A percentile compares a stretch with the other conserved stretches of the same genome.
phyloP scores from a whole-genome alignment of 1,284 basidiomycete species.

The Cryptococcus wingfieldii region DNA sequence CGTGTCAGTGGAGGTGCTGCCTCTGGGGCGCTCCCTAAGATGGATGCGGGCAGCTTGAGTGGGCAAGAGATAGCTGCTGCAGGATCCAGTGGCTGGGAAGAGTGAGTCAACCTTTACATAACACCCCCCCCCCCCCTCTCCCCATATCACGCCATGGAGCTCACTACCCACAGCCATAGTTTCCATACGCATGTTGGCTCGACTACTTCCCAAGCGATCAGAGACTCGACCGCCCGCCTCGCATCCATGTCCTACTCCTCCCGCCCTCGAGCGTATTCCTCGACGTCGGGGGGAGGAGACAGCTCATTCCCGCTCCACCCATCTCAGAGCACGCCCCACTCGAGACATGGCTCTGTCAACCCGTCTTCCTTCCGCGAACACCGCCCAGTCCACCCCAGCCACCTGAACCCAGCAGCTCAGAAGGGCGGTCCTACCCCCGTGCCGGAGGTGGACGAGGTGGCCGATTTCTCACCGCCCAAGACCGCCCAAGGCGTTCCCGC shows the following conservation, averaged over 20 bases:
- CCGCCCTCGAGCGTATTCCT: slow-evolving; percentile 11
- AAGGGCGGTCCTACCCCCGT: slow-evolving; percentile 1
- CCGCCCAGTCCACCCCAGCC: slow-evolving; percentile 27
- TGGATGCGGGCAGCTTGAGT: slow-evolving; percentile 7
- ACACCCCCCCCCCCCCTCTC: neutral
- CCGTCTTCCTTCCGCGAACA: slow-evolving; percentile 12
- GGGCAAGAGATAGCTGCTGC: slow-evolving; percentile 9
- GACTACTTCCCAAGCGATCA: slow-evolving; percentile 33
- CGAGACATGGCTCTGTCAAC: slow-evolving; percentile 4
- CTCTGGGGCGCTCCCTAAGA: neutral
- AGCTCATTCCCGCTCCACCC: slow-evolving; percentile 7
- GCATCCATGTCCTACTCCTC: slow-evolving; percentile 40
- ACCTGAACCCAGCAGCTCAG: slow-evolving; percentile 24
- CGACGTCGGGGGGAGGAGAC: slow-evolving; percentile 6
- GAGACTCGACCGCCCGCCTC: slow-evolving; percentile 41
- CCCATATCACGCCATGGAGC: neutral
- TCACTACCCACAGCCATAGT: neutral
- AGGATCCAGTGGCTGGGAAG: slow-evolving; percentile 6
- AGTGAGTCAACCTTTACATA: slow-evolving; percentile 12
- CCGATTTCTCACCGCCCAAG: slow-evolving; percentile 19
- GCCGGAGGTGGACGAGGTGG: neutral
- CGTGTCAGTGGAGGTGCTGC: slow-evolving; percentile 16
- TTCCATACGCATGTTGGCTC: slow-evolving; percentile 8
- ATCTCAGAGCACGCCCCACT: slow-evolving; percentile 5
- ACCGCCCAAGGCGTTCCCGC: slow-evolving; percentile 5